These are phyloP conservation scores for Trichoderma lentiforme DNA, from an alignment of 2,329 filamentous ascomycete genomes.

Conservation along the genomic window DNA sequence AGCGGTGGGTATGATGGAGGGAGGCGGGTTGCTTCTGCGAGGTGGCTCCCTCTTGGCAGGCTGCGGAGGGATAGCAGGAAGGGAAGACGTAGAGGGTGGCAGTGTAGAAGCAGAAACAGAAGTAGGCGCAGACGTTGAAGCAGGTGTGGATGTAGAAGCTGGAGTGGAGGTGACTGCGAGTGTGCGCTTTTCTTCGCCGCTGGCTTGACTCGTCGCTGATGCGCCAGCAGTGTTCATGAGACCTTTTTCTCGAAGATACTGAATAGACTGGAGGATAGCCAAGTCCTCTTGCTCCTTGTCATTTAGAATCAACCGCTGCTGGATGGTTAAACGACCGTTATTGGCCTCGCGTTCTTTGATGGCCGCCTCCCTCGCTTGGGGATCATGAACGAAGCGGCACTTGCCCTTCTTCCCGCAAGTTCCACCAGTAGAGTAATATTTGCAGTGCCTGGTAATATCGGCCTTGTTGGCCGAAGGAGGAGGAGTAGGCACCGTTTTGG, in stretches of 20 bases:
- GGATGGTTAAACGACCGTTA: slow-evolving; percentile 62
- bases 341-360: slow-evolving; percentile 62
- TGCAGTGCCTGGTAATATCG: slow-evolving; percentile 64
- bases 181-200: slow-evolving; percentile 21
- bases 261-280: slow-evolving; percentile 62
- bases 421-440: slow-evolving; percentile 67
- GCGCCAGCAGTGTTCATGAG: slow-evolving; percentile 38
- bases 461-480: slow-evolving; percentile 52
- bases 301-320: slow-evolving; percentile 63
- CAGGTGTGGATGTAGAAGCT: not conserved
- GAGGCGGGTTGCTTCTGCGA: slow-evolving; percentile 33
- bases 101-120: slow-evolving; percentile 9
- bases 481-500: slow-evolving; percentile 27
- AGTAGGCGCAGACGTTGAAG: not conserved
- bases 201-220: slow-evolving; percentile 18
- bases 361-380: slow-evolving; percentile 59
- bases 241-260: slow-evolving; percentile 61
- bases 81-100: slow-evolving; percentile 29
- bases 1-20: slow-evolving; percentile 30
- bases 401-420: slow-evolving; percentile 71
- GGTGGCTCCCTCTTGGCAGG: slow-evolving; percentile 34
- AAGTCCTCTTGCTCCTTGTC: slow-evolving; percentile 67
- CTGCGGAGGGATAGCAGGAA: slow-evolving; percentile 38
- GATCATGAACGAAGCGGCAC: slow-evolving; percentile 69
- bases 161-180: not conserved